Percentiles rank a stretch among this genome's conserved stretches.
Evolutionary conservation across 2,329 filamentous ascomycete species (phyloP).

Genomic region (Ascosphaera apis): DNA sequence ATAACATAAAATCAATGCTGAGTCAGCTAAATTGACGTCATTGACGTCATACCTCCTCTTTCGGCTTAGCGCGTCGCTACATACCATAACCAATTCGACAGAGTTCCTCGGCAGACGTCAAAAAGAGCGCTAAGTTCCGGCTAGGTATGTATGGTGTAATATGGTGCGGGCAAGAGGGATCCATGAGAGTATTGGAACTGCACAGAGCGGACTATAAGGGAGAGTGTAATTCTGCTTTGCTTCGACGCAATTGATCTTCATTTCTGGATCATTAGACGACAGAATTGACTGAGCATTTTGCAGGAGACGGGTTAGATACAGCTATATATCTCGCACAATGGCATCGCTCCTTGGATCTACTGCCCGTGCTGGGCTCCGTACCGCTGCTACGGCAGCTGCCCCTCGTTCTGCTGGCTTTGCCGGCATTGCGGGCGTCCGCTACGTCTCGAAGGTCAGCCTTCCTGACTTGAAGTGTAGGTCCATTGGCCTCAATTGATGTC

Average conservation of each 20-base stretch:
- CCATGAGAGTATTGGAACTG: too few relatives aligned
- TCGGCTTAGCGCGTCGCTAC: too few relatives aligned
- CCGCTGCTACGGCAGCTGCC: conserved; percentile 27
- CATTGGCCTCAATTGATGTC: background rate
- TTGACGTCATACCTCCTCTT: too few relatives aligned
- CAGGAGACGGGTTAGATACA: conserved; percentile 3
- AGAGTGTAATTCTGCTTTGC: background rate
- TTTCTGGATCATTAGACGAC: too few relatives aligned
- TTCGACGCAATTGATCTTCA: too few relatives aligned
- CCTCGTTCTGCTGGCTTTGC: conserved; percentile 35
- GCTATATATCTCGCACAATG: conserved; percentile 27
- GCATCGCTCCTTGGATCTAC: conserved; percentile 52
- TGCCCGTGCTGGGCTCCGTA: conserved; percentile 48
- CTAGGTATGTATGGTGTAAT: background rate
- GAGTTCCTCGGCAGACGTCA: background rate
- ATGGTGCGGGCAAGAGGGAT: too few relatives aligned
- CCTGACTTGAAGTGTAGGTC: conserved; percentile 59
- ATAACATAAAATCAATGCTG: too few relatives aligned
- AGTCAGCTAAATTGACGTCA: too few relatives aligned
- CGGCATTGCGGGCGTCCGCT: conserved; percentile 47
- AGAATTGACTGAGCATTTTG: background rate
- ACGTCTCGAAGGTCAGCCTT: conserved; percentile 75
- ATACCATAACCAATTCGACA: background rate
- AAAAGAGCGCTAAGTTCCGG: background rate
- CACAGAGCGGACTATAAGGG: too few relatives aligned